Evolutionary conservation across 2,329 filamentous ascomycete genomes (phyloP), one percentile per base, ranked within the genome.

Genomic region (Aureobasidium sp.): DNA sequence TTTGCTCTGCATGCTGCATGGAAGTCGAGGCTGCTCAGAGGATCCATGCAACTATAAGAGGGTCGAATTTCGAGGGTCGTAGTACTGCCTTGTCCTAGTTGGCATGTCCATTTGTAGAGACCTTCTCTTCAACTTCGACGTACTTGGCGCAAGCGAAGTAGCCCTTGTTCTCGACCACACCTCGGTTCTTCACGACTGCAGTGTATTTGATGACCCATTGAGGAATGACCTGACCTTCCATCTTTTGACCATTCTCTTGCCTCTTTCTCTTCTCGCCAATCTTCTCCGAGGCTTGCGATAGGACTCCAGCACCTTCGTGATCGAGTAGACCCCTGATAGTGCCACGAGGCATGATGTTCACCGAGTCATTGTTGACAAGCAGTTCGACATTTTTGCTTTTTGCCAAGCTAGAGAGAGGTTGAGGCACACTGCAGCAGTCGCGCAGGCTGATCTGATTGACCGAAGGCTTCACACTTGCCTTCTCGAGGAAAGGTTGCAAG

Each of bases 141-240:
- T 62, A 62, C 71, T 91, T 87, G 3, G 92, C 93, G 23, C 87
- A 85, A 1, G 93, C 93, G 79, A 97, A 97, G 75, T 97, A 97
- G 8, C 94, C 94, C 79, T 97, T 99, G 73, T 94, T 96, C 80
- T 99, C 94, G 67, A 99, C 93, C 9, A 99, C 94, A 15, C 94
- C 94, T 60, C 94, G 82, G 73, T 97, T 89, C 74, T 89, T 89
- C 44, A 97, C 90, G 63, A 97, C 93, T 1, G 94, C 94, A 41
- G 93, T 97, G 73, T 99, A 99, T 73, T 97, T 96, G 67, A 93
- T 88, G 32, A 97, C 94, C 93, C 94, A 99, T 72, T 93, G 87
- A 32, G 94, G 92, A 63, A 85, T 83, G 53, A 97, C 82, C 66
- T 96, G 86, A 5, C 91, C 92, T 67, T 83, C 80, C 62, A 96